Conservation (phyloP, 2,329 filamentous ascomycete species). For the Cadophora sp. region DNA sequence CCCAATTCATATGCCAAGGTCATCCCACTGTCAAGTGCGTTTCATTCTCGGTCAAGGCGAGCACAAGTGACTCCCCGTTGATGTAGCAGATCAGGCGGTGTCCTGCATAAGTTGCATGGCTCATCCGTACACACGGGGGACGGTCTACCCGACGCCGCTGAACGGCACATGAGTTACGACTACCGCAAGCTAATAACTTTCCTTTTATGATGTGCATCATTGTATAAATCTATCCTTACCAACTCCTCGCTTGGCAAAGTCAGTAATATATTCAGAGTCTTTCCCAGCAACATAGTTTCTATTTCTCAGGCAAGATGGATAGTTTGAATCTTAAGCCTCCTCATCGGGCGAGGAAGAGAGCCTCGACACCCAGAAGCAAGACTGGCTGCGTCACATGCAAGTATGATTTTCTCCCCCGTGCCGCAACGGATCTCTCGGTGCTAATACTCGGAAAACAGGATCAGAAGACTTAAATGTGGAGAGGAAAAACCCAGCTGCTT, state of each 20-base stretch:
- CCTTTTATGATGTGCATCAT: too few species aligned
- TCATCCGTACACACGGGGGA: constrained; percentile 5
- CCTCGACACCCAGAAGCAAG: constrained; percentile 39
- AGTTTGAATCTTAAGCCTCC: constrained; percentile 7
- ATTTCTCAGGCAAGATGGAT: constrained; percentile 14
- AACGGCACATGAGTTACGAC: constrained; percentile 11
- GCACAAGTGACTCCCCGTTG: constrained; percentile 7
- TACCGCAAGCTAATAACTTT: not conserved
- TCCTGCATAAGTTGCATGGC: constrained; percentile 14
- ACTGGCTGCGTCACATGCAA: constrained; percentile 72
- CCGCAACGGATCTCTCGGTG: constrained; percentile 40
- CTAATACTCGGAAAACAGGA: constrained; percentile 25
- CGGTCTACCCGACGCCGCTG: constrained; percentile 10
- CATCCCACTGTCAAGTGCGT: constrained; percentile 3
- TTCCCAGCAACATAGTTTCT: not conserved
- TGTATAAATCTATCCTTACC: not conserved
- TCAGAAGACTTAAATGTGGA: constrained; percentile 43
- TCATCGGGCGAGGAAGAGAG: constrained; percentile 21
- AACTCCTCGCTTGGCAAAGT: not conserved
- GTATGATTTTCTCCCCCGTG: constrained; percentile 52
- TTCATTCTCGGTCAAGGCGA: constrained; percentile 12
- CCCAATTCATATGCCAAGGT: not conserved
- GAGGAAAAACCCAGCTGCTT: constrained; percentile 40
- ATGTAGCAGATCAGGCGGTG: constrained; percentile 21
- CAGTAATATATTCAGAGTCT: not conserved